Base-by-base conservation (phyloP, 2,329 filamentous ascomycete species). In the Davidsoniella eucalypti region DNA sequence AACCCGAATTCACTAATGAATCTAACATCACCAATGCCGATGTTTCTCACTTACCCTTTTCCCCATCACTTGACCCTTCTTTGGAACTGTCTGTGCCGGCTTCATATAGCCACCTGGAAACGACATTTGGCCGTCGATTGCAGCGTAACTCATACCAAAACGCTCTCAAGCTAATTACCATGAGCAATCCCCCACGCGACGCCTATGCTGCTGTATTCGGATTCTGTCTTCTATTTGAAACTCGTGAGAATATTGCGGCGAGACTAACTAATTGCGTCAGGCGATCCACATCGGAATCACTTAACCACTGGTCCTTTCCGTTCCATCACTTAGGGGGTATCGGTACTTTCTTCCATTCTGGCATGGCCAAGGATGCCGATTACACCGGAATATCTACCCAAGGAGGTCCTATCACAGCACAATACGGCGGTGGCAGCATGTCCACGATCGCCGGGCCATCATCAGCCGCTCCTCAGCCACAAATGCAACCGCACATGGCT, bases 41-140 rank as follows among this genome's bases (percentile, higher is more conserved):
- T 33, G 4, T 33, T 12, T 33, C 29, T 33, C 29, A 33, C 29
- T 5, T 33, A 33, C 9, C 29, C 29, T 12, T 9, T 33, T 9
- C 12, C 12, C 29, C 29, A 9, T 33, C 29, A 9, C 9, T 12
- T 33, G 29, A 33, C 29, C 29, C 29, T 12, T 9, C 29, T 33
- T 4, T 33, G 6, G 8, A 9, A 9, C 60, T 73, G 14, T 63
- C 67, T 1, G 55, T 66, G 1, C 72, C 75, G 0, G 65, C 61
- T 18, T 78, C 76, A 0, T 80, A 80, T 59, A 70, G 76, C 8
- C 72, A 74, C 51, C 69, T 76, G 23, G 84, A 88, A 60, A 65
- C 69, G 1, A 79, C 73, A 1, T 88, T 93, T 56, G 78, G 78
- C 9, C 76, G 84, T 6, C 73, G 82, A 4, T 66, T 93, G 4